Evolutionary conservation across 768 basidiomycete species (phyloP).

Genomic region (Lanmaoa rubissima): DNA sequence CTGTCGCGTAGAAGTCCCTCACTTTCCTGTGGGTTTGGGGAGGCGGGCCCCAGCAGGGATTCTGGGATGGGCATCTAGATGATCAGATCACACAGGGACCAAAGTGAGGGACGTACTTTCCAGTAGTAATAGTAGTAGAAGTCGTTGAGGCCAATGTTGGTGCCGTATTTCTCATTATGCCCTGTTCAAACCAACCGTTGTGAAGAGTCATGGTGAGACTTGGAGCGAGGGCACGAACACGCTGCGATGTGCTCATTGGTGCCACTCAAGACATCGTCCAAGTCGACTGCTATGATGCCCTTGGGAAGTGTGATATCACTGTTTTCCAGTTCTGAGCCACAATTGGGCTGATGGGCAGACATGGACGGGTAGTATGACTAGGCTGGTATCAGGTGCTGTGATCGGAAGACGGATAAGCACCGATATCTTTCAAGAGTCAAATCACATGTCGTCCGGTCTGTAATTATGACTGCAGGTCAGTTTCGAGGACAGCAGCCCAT

Average conservation of each 20-base stretch:
- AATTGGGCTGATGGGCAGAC: background rate
- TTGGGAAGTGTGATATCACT: slow-evolving; percentile 11
- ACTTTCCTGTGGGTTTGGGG: slow-evolving; percentile 59
- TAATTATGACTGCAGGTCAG: background rate
- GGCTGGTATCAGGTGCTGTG: too few relatives aligned
- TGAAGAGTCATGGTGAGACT: background rate
- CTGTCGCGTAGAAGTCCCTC: slow-evolving; percentile 52
- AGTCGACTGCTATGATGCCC: slow-evolving; percentile 58
- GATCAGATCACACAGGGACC: background rate
- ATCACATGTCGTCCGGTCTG: slow-evolving; percentile 10
- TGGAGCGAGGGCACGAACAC: slow-evolving; percentile 37
- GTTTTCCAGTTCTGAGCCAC: background rate
- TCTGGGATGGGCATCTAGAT: slow-evolving; percentile 29
- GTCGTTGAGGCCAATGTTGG: slow-evolving; percentile 48
- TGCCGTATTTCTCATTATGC: slow-evolving; percentile 62
- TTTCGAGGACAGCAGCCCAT: background rate
- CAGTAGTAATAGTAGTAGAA: slow-evolving; percentile 79
- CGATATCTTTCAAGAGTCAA: background rate
- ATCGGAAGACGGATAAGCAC: background rate
- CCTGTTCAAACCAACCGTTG: slow-evolving; percentile 37
- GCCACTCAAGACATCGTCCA: slow-evolving; percentile 65
- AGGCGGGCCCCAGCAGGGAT: slow-evolving; percentile 60
- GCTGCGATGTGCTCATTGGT: slow-evolving; percentile 58
- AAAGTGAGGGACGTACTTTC: slow-evolving; percentile 45
- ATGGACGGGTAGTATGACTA: too few relatives aligned